These are phyloP conservation scores for Catharanthus roseus DNA, from an alignment of 257 asterid species.

Conservation along the genomic window DNA sequence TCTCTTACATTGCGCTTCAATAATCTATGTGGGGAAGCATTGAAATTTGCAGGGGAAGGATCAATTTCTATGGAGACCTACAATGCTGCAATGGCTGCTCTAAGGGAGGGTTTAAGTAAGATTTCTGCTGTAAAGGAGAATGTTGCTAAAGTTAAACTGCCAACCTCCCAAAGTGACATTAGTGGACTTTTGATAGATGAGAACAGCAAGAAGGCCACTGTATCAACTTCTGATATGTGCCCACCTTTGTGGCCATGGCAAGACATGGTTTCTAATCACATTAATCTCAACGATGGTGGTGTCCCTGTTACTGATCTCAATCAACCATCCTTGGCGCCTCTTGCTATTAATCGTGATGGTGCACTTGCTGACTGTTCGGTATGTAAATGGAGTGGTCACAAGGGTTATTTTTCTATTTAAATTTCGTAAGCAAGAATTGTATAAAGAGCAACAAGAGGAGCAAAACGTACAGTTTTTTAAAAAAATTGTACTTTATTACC, in stretches of 20 bases:
- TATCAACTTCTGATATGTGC: constrained; percentile 34
- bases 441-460: neutral
- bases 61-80: constrained; percentile 57
- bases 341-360: constrained; percentile 61
- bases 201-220: constrained; percentile 33
- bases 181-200: constrained; percentile 43
- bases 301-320: constrained; percentile 34
- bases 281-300: constrained; percentile 54
- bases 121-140: constrained; percentile 42
- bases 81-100: constrained; percentile 46
- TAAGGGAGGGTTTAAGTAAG: constrained; percentile 59
- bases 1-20: constrained; percentile 58
- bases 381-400: constrained; percentile 7
- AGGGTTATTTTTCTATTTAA: too few relatives aligned
- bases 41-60: constrained; percentile 64
- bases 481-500: too few relatives aligned
- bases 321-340: constrained; percentile 54
- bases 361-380: constrained; percentile 58
- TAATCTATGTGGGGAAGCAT: constrained; percentile 53
- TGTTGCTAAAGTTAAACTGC: constrained; percentile 39
- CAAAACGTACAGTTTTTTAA: too few relatives aligned
- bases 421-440: neutral
- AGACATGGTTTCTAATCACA: constrained; percentile 41
- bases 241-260: constrained; percentile 63
- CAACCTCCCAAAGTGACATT: constrained; percentile 28